Percentiles rank a stretch among this genome's conserved stretches.
These are phyloP conservation scores for Apiospora kogelbergensis DNA, from an alignment of 2,329 filamentous ascomycete species.

Conservation along the genomic window DNA sequence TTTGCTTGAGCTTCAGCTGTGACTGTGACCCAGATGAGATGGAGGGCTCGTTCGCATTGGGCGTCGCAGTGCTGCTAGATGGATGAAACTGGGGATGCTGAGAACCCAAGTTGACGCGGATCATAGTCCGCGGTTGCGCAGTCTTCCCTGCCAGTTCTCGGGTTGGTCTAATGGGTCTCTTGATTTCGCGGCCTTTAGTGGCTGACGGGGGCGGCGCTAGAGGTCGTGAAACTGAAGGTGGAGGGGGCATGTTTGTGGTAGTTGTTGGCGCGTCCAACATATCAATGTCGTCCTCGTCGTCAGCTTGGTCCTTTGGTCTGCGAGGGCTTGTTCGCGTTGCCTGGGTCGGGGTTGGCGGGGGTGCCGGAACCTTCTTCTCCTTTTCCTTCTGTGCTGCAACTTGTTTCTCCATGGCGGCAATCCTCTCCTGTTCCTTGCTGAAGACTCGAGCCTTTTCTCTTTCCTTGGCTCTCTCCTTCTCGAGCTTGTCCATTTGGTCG, in stretches of 20 bases:
- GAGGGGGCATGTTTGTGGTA: slow-evolving; percentile 51
- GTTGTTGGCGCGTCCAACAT: slow-evolving; percentile 55
- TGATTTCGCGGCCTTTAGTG: slow-evolving; percentile 52
- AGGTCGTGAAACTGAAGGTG: slow-evolving; percentile 57
- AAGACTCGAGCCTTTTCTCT: slow-evolving; percentile 64
- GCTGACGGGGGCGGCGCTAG: slow-evolving; percentile 46
- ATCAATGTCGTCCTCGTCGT: slow-evolving; percentile 48
- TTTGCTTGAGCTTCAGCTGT: slow-evolving; percentile 62
- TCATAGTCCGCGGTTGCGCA: slow-evolving; percentile 70
- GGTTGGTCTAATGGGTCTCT: slow-evolving; percentile 61
- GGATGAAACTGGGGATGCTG: slow-evolving; percentile 4
- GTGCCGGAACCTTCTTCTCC: slow-evolving; percentile 32
- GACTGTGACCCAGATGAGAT: slow-evolving; percentile 31
- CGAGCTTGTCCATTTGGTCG: slow-evolving; percentile 62
- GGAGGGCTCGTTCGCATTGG: neutral
- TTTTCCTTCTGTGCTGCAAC: slow-evolving; percentile 53
- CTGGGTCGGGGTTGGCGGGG: slow-evolving; percentile 37
- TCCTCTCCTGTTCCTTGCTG: slow-evolving; percentile 56
- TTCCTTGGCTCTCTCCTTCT: slow-evolving; percentile 69
- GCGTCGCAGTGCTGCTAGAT: slow-evolving; percentile 20
- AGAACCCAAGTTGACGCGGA: slow-evolving; percentile 67
- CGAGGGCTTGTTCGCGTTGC: slow-evolving; percentile 52
- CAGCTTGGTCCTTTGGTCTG: slow-evolving; percentile 40
- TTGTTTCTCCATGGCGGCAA: slow-evolving; percentile 53
- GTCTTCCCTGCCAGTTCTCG: slow-evolving; percentile 59